phyloP scores from a whole-genome alignment of 2,329 filamentous ascomycete genomes.

The Pseudonectria buxi region DNA sequence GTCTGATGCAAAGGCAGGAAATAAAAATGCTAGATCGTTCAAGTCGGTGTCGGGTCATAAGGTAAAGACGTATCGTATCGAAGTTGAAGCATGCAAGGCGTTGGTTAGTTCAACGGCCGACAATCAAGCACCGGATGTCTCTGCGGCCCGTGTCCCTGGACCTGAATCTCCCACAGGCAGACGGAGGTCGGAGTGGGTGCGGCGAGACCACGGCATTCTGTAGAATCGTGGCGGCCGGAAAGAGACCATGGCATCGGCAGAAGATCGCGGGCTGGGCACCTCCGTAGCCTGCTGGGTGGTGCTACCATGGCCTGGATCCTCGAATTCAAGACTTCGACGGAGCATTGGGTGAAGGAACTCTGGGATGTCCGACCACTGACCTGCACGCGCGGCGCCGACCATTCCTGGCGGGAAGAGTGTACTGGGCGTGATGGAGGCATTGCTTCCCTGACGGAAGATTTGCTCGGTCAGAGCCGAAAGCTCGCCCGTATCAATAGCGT shows the following conservation, averaged over 20 bases:
- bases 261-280: conserved; percentile 6
- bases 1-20: no score
- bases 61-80: background rate
- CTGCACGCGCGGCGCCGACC: conserved; percentile 47
- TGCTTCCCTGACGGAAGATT: conserved; percentile 25
- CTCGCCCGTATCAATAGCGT: conserved; percentile 57
- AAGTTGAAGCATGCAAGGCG: no score
- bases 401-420: conserved; percentile 44
- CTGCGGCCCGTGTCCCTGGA: conserved; percentile 14
- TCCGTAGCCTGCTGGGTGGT: conserved; percentile 11
- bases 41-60: background rate
- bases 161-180: conserved; percentile 31
- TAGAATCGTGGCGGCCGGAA: conserved; percentile 10
- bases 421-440: conserved; percentile 21
- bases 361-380: conserved; percentile 52
- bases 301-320: conserved; percentile 19
- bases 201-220: conserved; percentile 14
- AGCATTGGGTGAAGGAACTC: conserved; percentile 48
- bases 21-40: no score
- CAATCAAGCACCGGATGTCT: conserved; percentile 11
- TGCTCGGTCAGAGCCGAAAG: conserved; percentile 41
- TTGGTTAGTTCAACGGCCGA: background rate
- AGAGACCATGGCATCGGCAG: conserved; percentile 12
- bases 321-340: conserved; percentile 38
- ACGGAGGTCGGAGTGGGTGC: conserved; percentile 30